These are phyloP conservation scores for Xenoacremonium recifei DNA, from an alignment of 2,329 filamentous ascomycete genomes.

Conservation along the genomic window DNA sequence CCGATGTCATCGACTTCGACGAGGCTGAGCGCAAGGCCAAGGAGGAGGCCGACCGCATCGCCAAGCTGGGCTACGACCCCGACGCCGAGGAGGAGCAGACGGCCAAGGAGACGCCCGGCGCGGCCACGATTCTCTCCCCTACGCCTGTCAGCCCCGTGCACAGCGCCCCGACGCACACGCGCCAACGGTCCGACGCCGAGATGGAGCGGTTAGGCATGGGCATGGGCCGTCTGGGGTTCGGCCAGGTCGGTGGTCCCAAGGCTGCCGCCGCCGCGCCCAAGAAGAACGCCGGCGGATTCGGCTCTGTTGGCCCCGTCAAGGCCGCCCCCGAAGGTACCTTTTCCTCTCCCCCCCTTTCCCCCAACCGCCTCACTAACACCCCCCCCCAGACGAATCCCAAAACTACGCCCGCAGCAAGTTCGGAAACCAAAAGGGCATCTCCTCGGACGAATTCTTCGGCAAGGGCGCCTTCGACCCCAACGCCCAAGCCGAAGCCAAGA, in stretches of 20 bases:
- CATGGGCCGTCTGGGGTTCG: conserved; percentile 80
- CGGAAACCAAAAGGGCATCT: conserved; percentile 90
- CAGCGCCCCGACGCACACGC: conserved; percentile 54
- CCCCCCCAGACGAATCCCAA: conserved; percentile 65
- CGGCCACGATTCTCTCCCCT: conserved; percentile 66
- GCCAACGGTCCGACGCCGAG: conserved; percentile 70
- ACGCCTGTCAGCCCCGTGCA: conserved; percentile 66
- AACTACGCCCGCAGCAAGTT: conserved; percentile 87
- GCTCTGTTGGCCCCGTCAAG: conserved; percentile 76
- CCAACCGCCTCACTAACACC: too few relatives aligned
- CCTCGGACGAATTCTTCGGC: conserved; percentile 97
- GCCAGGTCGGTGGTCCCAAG: conserved; percentile 70
- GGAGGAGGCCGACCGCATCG: conserved; percentile 94
- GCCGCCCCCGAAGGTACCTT: conserved; percentile 63
- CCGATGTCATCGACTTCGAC: conserved; percentile 88
- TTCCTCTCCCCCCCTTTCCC: too few relatives aligned
- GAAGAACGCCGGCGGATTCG: conserved; percentile 83
- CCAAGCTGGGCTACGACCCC: conserved; percentile 92
- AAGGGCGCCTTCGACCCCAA: conserved; percentile 81
- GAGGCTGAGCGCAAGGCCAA: conserved; percentile 96
- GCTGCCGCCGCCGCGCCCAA: conserved; percentile 54
- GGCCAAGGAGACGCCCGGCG: conserved; percentile 44
- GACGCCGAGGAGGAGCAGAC: conserved; percentile 71
- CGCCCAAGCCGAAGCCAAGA: conserved; percentile 81
- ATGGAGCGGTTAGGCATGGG: conserved; percentile 90